A percentile compares a stretch with the other conserved stretches of the same genome.
These are phyloP conservation scores for Macrophomina phaseolina DNA, from an alignment of 2,329 filamentous ascomycete genomes.

Conservation along the genomic window DNA sequence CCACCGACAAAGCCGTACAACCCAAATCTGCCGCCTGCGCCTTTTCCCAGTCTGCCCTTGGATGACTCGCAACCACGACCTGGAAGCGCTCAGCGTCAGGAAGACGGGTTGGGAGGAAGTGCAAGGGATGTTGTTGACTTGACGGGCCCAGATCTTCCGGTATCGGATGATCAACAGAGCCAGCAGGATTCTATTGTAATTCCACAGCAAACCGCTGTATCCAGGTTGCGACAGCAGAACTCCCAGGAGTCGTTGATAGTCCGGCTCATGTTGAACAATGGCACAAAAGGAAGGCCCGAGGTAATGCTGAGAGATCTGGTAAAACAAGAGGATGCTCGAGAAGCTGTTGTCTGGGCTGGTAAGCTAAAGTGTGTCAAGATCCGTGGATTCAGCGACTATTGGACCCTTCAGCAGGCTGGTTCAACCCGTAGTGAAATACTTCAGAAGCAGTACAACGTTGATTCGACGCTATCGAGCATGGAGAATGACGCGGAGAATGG, in stretches of 20 bases:
- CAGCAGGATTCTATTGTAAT: neutral
- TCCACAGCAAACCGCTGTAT: too few species aligned
- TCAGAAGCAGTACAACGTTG: neutral
- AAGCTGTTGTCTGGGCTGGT: neutral
- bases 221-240: neutral
- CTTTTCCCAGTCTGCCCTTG: slow-evolving; percentile 21
- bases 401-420: neutral
- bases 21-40: slow-evolving; percentile 1
- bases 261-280: neutral
- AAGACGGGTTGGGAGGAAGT: neutral
- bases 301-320: neutral
- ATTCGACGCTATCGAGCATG: neutral
- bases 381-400: neutral
- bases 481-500: neutral
- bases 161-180: too few species aligned
- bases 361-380: neutral
- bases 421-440: neutral
- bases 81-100: neutral
- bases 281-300: too few species aligned
- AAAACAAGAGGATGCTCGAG: neutral
- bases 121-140: neutral
- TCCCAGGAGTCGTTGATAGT: neutral
- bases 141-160: neutral
- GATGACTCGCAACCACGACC: too few species aligned
- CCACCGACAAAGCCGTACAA: slow-evolving; percentile 10